Evolutionary conservation across 2,329 filamentous ascomycete genomes (phyloP).

Genomic region (Drechslerella stenobrocha): DNA sequence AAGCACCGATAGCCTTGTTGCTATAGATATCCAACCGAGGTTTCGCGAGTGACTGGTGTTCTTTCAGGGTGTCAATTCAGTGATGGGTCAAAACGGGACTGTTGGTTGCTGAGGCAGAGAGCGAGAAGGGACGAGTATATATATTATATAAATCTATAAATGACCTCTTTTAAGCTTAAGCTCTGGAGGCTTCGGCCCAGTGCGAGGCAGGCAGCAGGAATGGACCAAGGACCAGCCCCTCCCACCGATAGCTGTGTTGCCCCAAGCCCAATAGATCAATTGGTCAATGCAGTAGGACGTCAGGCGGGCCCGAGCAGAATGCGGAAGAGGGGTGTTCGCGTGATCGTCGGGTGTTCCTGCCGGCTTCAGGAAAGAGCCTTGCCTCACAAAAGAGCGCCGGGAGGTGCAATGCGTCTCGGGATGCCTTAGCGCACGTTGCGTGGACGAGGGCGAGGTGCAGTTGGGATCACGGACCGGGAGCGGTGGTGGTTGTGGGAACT

Average conservation of each 20-base stretch:
- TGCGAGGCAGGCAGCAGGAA: constrained; percentile 1
- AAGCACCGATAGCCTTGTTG: no score
- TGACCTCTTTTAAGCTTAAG: background rate
- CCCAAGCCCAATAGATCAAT: no score
- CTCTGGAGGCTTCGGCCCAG: background rate
- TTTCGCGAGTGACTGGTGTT: no score
- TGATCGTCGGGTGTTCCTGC: constrained; percentile 46
- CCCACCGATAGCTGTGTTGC: background rate
- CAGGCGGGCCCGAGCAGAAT: constrained; percentile 7
- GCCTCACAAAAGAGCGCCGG: constrained; percentile 28
- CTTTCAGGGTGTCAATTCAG: no score
- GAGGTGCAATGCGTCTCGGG: constrained; percentile 25
- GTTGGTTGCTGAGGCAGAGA: no score
- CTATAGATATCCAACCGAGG: no score
- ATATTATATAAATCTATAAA: no score
- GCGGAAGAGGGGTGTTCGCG: constrained; percentile 21
- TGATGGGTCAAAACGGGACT: no score
- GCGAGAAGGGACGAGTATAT: no score
- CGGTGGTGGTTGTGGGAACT: constrained; percentile 46
- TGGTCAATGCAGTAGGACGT: constrained; percentile 1
- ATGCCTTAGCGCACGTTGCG: background rate
- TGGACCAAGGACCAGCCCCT: background rate
- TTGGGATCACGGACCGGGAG: constrained; percentile 33
- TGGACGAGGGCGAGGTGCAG: background rate
- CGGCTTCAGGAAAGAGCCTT: constrained; percentile 17